Conservation (phyloP, 768 basidiomycete species). For the Phanerodontia chrysosporium region DNA sequence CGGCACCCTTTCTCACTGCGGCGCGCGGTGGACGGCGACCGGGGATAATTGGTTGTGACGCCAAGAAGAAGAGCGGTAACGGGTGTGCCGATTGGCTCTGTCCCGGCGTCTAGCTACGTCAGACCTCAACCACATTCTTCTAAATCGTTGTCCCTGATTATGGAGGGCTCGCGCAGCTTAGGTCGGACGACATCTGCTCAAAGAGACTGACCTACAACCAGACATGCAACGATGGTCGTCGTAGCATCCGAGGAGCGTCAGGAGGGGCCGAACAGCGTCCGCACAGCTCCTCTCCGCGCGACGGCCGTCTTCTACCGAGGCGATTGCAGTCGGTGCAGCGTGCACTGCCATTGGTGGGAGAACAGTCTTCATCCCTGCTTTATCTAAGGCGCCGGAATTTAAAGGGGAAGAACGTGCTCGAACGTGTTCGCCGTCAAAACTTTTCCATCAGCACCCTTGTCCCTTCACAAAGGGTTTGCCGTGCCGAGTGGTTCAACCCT, state of each 20-base stretch:
- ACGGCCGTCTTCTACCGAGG: background rate
- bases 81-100: background rate
- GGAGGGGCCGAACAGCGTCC: background rate
- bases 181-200: background rate
- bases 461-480: background rate
- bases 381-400: background rate
- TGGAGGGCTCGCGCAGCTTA: background rate
- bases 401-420: slow-evolving; percentile 1
- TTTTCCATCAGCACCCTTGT: background rate
- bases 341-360: background rate
- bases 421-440: background rate
- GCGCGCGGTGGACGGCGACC: background rate
- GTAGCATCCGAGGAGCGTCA: background rate
- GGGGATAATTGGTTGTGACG: background rate
- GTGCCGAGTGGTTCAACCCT: background rate
- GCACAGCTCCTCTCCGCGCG: background rate
- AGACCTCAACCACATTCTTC: background rate
- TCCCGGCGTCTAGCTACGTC: background rate
- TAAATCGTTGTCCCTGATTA: background rate
- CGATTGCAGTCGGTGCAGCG: background rate
- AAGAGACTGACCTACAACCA: background rate
- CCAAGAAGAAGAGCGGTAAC: background rate
- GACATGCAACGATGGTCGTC: background rate
- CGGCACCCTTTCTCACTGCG: no score
- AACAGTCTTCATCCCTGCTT: background rate